Evolutionary conservation across 2,329 filamentous ascomycete species (phyloP), one percentile per base, ranked within the genome.

Genomic region (Pyricularia sp.): DNA sequence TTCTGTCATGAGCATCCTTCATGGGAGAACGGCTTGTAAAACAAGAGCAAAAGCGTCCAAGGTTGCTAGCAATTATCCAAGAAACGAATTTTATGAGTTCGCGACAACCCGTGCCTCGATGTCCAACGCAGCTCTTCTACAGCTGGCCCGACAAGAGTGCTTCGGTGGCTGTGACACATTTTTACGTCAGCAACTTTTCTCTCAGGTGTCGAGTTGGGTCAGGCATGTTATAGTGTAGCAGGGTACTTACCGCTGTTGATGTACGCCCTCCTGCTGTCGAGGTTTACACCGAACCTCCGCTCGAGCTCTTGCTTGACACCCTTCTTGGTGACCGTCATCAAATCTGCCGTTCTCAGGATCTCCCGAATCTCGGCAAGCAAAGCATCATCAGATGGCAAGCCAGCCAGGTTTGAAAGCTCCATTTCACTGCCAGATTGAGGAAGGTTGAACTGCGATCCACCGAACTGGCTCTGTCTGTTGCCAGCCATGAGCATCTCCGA

Each of bases 301-400:
- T 99, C 95, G 69, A 99, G 82, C 82, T 99, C 95, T 73, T 87
- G 81, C 85, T 98, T 98, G 80, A 99, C 92, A 74, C 92, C 93
- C 88, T 99, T 99, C 88, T 99, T 99, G 73, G 95, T 99, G 63
- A 99, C 92, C 4, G 88, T 94, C 95, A 99, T 99, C 76, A 99
- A 82, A 80, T 99, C 95, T 1, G 93, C 94, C 14, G 91, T 96
- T 73, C 90, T 87, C 71, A 99, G 83, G 72, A 99, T 97, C 76
- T 97, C 93, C 67, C 95, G 88, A 74, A 99, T 99, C 84, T 99
- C 95, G 0, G 93, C 90, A 71, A 99, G 82, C 66, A 99, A 84
- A 12, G 92, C 91, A 76, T 99, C 95, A 74, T 99, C 95, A 71
- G 86, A 92, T 0, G 95, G 95, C 76, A 97, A 81, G 69, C 90